Base-by-base conservation (phyloP, 2,329 filamentous ascomycete species). In the Aciculosporium take region DNA sequence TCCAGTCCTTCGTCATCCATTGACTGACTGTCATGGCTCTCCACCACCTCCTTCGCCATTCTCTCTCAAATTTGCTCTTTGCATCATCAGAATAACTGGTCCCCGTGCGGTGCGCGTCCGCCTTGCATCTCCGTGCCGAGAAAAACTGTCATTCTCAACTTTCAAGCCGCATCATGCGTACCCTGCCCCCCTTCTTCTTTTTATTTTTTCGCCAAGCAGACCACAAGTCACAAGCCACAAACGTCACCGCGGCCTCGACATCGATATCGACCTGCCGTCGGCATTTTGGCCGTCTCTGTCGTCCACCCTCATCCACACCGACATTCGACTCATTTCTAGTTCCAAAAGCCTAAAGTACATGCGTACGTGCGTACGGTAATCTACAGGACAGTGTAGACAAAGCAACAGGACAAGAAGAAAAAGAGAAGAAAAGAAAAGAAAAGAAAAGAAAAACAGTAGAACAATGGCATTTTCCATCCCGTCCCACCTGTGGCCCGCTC, bases 311-410 rank as follows among this genome's bases (percentile, higher is more conserved):
- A 18, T 34, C 24, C 30, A 23, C 29, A 13, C 35, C 18, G 17
- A 33, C 7, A 28, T 43, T n/a, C n/a, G n/a, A n/a, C n/a, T n/a
- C n/a, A n/a, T n/a, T n/a, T n/a, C 37, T 39, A 39, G 38, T 39
- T 30, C 31, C 31, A 7, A 9, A 7, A 9, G 23, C 41, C 35
- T 39, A 34, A 31, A 35, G 41, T 39, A 39, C 34, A 43, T 21
- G 20, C 20, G 18, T 23, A 23, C 31, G 18, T 20, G 34, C n/a
- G 29, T 24, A 29, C 29, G 24, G n/a, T 28, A 13, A 2, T 24
- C 27, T 37, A 20, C 20, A 37, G n/a, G 33, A 15, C 20, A 18
- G 13, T 20, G 10, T n/a, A 27, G n/a, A 25, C 17, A 9, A 17
- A 23, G 24, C 17, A 36, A 35, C 27, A 18, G n/a, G 4, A 8